Base-by-base conservation (phyloP, 768 basidiomycete genomes). In the Strobilomyces echinocephalus region DNA sequence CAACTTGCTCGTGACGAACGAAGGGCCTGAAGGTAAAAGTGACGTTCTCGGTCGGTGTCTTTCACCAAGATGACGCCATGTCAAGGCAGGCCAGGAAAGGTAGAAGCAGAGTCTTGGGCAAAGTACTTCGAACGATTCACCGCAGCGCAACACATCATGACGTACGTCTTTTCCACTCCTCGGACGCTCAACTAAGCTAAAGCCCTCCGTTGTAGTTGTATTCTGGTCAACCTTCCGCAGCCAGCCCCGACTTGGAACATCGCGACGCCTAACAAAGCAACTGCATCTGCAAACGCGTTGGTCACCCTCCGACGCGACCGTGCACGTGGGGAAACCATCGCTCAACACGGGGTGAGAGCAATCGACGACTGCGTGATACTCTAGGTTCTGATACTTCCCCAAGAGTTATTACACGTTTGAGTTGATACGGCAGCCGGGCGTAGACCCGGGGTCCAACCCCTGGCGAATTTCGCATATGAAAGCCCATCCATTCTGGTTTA, bases 391-490 rank as follows among this genome's bases (percentile, higher is more conserved):
- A 8, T 8, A 30, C n/a, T 18, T 8, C 26, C 21, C 18, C 14
- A 31, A 61, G 66, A 56, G 61, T 12, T 60, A 63, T 34, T 68
- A 68, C 41, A 68, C 56, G 18, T 66, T 65, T 50, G 66, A 61
- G 11, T 46, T 66, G 8, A 39, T 58, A 41, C 62, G 66, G 24
- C 56, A 60, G 34, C 10, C 46, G 8, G 50, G 52, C 1, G 46
- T 36, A 34, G 56, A 60, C 10, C 47, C 56, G 14, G 53, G 57
- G 9, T 51, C 43, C 10, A 65, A 67, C 18, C 61, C 65, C 15
- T 68, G 61, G 65, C 52, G 66, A 49, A 61, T 67, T 33, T 55
- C 58, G 39, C 56, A 60, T 38, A 58, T 65, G 61, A 67, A 63
- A 31, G 56, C 49, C 15, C 66, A 68, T 52, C 66, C 63, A 15